Evolutionary conservation across 1,284 basidiomycete genomes (phyloP), one percentile per base, ranked within the genome.

Genomic region (Sphagnurus paluster): DNA sequence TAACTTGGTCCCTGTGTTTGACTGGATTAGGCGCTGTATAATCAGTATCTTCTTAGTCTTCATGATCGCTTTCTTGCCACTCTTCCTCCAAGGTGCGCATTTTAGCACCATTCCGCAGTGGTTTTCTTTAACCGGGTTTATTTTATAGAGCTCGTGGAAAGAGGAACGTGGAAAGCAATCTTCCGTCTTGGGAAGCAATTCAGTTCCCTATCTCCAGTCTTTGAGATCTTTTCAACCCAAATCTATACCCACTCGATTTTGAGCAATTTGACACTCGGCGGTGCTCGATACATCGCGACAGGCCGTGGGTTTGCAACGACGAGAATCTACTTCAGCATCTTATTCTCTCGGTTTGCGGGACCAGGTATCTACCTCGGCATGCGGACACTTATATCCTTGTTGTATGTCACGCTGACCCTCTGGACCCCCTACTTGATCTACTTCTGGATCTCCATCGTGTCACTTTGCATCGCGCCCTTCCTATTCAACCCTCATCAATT

Each of bases 401-500:
- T 97, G 49, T 98, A 95, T 66, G 87, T 95, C 59, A 93, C 93
- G 23, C 70, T 97, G 68, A 76, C 90, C 11, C 70, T 95, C 50
- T 97, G 90, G 87, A 90, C 91, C 39, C 84, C 87, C 4, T 93
- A 90, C 68, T 68, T 97, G 58, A 87, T 94, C 68, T 98, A 98
- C 76, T 98, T 98, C 80, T 98, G 94, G 94, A 69, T 93, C 46
- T 91, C 91, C 29, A 87, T 91, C 53, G 71, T 93, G 32, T 83
- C 94, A 36, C 77, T 97, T 13, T 95, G 92, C 62, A 70, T 96
- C 52, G 87, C 94, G 36, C 94, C 94, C 19, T 97, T 98, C 85
- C 64, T 96, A 57, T 97, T 97, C 80, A 98, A 97, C 66, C 94
- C 94, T 10, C 94, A 97, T 68, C 94, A 98, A 67, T 98, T 98